Conservation (phyloP, 192 early-diverging fungal genomes). For the Phycomyces blakesleeanus region DNA sequence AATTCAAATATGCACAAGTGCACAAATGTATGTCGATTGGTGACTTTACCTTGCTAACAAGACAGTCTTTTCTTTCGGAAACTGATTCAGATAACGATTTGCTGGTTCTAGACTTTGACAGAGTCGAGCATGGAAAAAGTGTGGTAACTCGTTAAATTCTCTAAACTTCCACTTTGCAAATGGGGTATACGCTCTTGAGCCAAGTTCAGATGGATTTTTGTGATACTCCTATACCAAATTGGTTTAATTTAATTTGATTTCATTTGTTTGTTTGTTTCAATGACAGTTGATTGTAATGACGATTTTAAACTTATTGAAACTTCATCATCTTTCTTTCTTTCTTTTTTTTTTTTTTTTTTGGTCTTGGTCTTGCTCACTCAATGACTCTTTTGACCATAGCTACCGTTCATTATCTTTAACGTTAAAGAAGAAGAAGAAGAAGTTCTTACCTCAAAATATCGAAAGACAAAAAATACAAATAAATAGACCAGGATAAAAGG, state of each 20-base stretch:
- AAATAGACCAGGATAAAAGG: constrained; percentile 85
- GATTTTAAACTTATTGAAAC: neutral
- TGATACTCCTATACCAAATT: constrained; percentile 59
- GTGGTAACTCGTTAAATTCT: constrained; percentile 97
- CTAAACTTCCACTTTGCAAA: constrained; percentile 91
- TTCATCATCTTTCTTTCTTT: neutral
- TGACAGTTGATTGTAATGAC: too few species aligned
- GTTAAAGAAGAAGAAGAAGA: neutral
- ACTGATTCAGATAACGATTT: constrained; percentile 82
- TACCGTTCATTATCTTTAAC: too few species aligned
- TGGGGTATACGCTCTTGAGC: constrained; percentile 78
- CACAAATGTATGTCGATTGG: too few species aligned
- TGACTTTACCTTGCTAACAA: constrained; percentile 71
- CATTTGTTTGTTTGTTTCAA: neutral
- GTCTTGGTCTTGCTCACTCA: too few species aligned
- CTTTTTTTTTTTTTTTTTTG: neutral
- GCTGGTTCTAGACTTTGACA: constrained; percentile 71
- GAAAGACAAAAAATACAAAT: constrained; percentile 83
- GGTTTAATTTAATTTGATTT: too few species aligned
- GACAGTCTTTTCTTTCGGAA: constrained; percentile 78
- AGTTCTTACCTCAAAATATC: constrained; percentile 90
- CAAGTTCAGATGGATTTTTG: constrained; percentile 78
- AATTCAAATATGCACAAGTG: too few species aligned
- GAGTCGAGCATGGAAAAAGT: constrained; percentile 77
- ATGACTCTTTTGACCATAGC: too few species aligned